phyloP scores from a whole-genome alignment of 2,329 filamentous ascomycete genomes.

The Ophiostoma triangulosporum region DNA sequence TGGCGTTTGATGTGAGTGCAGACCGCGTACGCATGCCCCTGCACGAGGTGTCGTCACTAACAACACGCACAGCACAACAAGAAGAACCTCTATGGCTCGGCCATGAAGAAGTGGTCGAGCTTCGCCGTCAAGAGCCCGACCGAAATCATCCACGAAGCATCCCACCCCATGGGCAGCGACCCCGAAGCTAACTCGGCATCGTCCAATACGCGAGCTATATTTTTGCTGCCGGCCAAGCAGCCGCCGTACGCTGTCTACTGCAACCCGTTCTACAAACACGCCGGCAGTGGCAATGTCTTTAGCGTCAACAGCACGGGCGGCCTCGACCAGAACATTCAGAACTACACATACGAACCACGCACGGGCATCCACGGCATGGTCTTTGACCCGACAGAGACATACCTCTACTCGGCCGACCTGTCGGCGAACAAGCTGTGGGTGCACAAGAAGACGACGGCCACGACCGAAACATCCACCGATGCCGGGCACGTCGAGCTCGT shows the following conservation, averaged over 20 bases:
- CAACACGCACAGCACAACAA: slow-evolving; percentile 50
- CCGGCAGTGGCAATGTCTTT: slow-evolving; percentile 70
- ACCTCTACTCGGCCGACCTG: slow-evolving; percentile 69
- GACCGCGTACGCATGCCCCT: not conserved
- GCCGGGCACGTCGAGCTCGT: slow-evolving; percentile 53
- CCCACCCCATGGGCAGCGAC: slow-evolving; percentile 63
- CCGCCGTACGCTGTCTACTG: slow-evolving; percentile 74
- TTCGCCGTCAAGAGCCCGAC: slow-evolving; percentile 63
- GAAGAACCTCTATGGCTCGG: slow-evolving; percentile 76
- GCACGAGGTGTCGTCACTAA: too few species aligned
- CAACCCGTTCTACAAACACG: slow-evolving; percentile 81
- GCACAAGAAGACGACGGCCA: slow-evolving; percentile 47
- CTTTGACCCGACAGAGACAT: slow-evolving; percentile 59
- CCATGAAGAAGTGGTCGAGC: slow-evolving; percentile 89
- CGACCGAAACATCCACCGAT: slow-evolving; percentile 17
- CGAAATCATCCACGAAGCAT: slow-evolving; percentile 61
- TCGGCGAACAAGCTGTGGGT: slow-evolving; percentile 73
- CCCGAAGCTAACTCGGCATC: slow-evolving; percentile 52
- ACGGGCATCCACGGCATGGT: slow-evolving; percentile 74
- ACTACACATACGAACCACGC: slow-evolving; percentile 56
- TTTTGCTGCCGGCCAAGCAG: slow-evolving; percentile 65
- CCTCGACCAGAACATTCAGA: slow-evolving; percentile 53
- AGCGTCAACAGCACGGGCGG: slow-evolving; percentile 41
- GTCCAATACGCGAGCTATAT: slow-evolving; percentile 80
- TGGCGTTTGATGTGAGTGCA: slow-evolving; percentile 65